phyloP scores from a whole-genome alignment of 2,329 filamentous ascomycete genomes.

The Neonectria magnoliae region DNA sequence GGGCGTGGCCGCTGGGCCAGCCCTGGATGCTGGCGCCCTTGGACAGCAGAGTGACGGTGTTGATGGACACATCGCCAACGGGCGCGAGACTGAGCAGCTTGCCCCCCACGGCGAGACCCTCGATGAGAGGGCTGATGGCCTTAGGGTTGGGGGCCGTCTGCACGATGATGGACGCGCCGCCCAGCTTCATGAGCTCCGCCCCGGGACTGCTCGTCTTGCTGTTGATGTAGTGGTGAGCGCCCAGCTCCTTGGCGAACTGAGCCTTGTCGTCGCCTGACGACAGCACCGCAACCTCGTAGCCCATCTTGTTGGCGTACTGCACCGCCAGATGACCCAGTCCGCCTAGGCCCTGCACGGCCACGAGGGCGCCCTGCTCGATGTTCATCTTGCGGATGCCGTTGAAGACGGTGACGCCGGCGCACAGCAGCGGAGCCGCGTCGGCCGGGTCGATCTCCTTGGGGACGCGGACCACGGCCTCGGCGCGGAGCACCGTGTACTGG shows the following conservation, averaged over 20 bases:
- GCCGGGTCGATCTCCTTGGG: conserved; percentile 63
- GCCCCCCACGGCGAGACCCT: conserved; percentile 63
- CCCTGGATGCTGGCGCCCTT: conserved; percentile 71
- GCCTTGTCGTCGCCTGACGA: conserved; percentile 73
- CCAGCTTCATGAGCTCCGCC: conserved; percentile 62
- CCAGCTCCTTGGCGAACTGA: conserved; percentile 66
- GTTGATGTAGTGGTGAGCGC: conserved; percentile 59
- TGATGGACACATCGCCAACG: conserved; percentile 56
- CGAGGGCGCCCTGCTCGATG: conserved; percentile 61
- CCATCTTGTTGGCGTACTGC: conserved; percentile 80
- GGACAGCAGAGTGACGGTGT: conserved; percentile 53
- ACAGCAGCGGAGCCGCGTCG: conserved; percentile 68
- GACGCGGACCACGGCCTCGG: conserved; percentile 68
- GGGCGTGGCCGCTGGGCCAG: conserved; percentile 70
- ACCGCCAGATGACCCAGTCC: conserved; percentile 82
- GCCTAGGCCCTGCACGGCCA: conserved; percentile 75
- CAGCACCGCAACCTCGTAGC: conserved; percentile 76
- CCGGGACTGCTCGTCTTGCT: conserved; percentile 61
- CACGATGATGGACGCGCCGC: conserved; percentile 70
- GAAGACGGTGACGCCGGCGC: conserved; percentile 73
- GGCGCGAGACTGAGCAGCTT: conserved; percentile 70
- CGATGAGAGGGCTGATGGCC: conserved; percentile 62
- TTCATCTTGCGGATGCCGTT: conserved; percentile 66
- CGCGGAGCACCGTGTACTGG: conserved; percentile 69
- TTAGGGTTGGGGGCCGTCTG: conserved; percentile 70